A percentile compares a stretch with the other conserved stretches of the same genome.
phyloP scores from a whole-genome alignment of 306 rosid genomes.

The Boehmeria nivea region DNA sequence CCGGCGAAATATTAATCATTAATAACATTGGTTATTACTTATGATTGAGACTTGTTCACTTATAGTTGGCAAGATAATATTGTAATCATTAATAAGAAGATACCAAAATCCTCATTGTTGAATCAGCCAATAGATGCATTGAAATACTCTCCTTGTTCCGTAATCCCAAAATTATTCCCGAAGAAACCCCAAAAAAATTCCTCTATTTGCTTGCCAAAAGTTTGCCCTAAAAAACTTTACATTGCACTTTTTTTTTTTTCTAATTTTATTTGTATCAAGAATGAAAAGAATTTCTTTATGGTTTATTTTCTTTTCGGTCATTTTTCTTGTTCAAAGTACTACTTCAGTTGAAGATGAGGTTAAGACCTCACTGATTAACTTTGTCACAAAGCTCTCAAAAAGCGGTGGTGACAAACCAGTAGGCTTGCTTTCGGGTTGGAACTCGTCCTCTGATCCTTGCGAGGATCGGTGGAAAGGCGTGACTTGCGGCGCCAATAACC shows the following conservation, averaged over 20 bases:
- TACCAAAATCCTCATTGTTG: constrained; percentile 32
- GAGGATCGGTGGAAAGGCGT: constrained; percentile 50
- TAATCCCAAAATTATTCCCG: too few relatives aligned
- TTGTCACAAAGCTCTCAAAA: constrained; percentile 44
- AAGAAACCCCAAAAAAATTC: too few relatives aligned
- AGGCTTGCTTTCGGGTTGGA: constrained; percentile 40
- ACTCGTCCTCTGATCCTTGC: constrained; percentile 60
- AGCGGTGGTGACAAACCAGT: constrained; percentile 12
- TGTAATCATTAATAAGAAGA: constrained; percentile 2
- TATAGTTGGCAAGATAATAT: constrained; percentile 2
- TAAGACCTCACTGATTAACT: constrained; percentile 40
- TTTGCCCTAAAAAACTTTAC: constrained; percentile 2
- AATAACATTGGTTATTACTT: too few relatives aligned
- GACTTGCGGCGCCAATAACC: constrained; percentile 32
- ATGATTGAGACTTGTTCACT: too few relatives aligned
- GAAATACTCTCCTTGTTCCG: constrained; percentile 24
- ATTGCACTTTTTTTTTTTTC: constrained; percentile 13
- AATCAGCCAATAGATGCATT: constrained; percentile 35
- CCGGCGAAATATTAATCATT: constrained; percentile 37
- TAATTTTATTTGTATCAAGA: too few relatives aligned
- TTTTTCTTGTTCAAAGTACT: constrained; percentile 26
- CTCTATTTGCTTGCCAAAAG: constrained; percentile 1
- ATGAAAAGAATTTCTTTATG: constrained; percentile 39
- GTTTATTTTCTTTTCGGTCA: constrained; percentile 29
- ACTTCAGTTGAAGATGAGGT: constrained; percentile 47